Percentiles rank a stretch among this genome's conserved stretches.
phyloP scores from a whole-genome alignment of 805 yeast genomes.

The Saccharomycopsis fermentans region DNA sequence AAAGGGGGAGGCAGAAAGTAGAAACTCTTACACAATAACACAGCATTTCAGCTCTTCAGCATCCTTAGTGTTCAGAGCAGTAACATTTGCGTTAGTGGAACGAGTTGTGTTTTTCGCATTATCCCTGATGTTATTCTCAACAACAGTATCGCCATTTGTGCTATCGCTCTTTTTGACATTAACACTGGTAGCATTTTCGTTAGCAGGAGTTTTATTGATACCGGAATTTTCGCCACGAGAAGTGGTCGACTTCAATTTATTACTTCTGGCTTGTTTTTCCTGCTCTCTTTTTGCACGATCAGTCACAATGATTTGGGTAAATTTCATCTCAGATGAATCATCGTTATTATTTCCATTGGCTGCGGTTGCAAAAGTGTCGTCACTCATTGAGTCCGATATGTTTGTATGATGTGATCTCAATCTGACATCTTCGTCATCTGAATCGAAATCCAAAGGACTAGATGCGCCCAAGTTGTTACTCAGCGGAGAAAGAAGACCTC shows the following conservation, averaged over 20 bases:
- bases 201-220: background rate
- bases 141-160: background rate
- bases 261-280: background rate
- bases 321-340: background rate
- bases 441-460: constrained; percentile 3
- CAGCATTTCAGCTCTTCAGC: constrained; percentile 2
- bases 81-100: background rate
- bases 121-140: background rate
- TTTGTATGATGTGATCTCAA: background rate
- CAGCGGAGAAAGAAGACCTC: constrained; percentile 1
- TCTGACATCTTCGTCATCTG: constrained; percentile 5
- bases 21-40: background rate
- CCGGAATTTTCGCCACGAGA: background rate
- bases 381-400: background rate
- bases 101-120: background rate
- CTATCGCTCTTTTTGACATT: background rate
- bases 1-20: background rate
- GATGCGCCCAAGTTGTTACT: constrained; percentile 7
- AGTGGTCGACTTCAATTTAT: background rate
- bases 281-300: constrained; percentile 8
- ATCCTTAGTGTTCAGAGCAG: background rate
- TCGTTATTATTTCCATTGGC: background rate
- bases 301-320: constrained; percentile 14
- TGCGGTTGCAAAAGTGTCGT: constrained; percentile 1
- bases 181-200: background rate